A percentile compares a stretch with the other conserved stretches of the same genome.
phyloP scores from a whole-genome alignment of 805 yeast species.

The Nakazawaea ambrosiae region DNA sequence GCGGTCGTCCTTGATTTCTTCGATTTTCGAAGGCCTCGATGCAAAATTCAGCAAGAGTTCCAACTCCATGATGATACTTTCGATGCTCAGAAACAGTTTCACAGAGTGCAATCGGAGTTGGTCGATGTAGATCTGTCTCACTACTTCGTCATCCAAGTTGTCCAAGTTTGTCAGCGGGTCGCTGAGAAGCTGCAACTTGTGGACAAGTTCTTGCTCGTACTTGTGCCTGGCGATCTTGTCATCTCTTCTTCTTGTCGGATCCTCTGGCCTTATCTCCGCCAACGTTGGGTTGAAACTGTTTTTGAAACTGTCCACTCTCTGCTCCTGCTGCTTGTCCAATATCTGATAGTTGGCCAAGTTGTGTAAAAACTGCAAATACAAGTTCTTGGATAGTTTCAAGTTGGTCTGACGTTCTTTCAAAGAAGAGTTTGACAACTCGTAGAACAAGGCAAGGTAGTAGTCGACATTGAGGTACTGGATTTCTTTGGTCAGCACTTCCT shows the following conservation, averaged over 20 bases:
- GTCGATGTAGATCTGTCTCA: slow-evolving; percentile 48
- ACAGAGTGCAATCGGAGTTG: slow-evolving; percentile 47
- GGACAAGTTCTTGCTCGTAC: slow-evolving; percentile 46
- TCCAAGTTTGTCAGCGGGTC: slow-evolving; percentile 24
- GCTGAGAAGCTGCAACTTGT: slow-evolving; percentile 34
- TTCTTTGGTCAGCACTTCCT: slow-evolving; percentile 60
- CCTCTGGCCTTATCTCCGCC: slow-evolving; percentile 26
- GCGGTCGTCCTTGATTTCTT: slow-evolving; percentile 11
- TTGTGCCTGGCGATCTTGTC: slow-evolving; percentile 67
- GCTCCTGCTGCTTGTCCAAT: slow-evolving; percentile 28
- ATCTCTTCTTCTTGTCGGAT: slow-evolving; percentile 47
- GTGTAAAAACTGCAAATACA: slow-evolving; percentile 39
- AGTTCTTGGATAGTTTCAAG: slow-evolving; percentile 34
- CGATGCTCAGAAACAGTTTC: slow-evolving; percentile 48
- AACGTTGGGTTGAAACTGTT: slow-evolving; percentile 33
- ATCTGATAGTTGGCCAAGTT: slow-evolving; percentile 38
- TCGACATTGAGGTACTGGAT: slow-evolving; percentile 54
- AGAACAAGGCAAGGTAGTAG: slow-evolving; percentile 44
- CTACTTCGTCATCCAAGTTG: slow-evolving; percentile 54
- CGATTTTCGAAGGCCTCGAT: slow-evolving; percentile 12
- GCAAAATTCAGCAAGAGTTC: slow-evolving; percentile 51
- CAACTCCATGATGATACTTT: slow-evolving; percentile 55
- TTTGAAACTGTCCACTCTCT: slow-evolving; percentile 33
- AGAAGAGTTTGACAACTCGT: slow-evolving; percentile 22
- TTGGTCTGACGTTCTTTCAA: slow-evolving; percentile 22